Evolutionary conservation across 108 stramenopile species (phyloP).

Genomic region (Fistulifera pelliculosa): DNA sequence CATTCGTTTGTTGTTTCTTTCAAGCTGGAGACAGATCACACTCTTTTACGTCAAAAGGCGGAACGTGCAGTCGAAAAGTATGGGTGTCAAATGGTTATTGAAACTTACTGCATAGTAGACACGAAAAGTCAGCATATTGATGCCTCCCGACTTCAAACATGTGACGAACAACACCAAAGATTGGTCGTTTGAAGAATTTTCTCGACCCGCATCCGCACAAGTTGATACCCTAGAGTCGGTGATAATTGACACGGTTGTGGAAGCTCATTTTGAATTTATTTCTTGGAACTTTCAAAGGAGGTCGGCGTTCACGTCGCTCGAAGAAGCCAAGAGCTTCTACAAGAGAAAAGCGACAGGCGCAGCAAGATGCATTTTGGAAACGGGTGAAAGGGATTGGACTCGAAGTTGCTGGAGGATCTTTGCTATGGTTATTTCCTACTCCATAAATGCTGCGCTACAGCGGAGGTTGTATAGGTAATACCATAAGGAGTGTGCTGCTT

Average conservation of each 20-base stretch:
- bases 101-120: slow-evolving; percentile 81
- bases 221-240: slow-evolving; percentile 46
- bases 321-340: neutral
- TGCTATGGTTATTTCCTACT: neutral
- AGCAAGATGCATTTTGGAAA: neutral
- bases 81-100: slow-evolving; percentile 92
- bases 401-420: neutral
- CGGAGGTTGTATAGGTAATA: neutral
- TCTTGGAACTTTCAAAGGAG: slow-evolving; percentile 14
- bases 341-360: neutral
- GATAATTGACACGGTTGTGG: slow-evolving; percentile 54
- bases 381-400: neutral
- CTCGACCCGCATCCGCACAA: slow-evolving; percentile 13
- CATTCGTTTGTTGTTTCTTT: slow-evolving; percentile 91
- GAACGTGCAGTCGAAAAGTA: slow-evolving; percentile 76
- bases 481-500: no score
- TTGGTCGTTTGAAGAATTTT: slow-evolving; percentile 32
- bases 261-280: slow-evolving; percentile 76
- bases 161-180: slow-evolving; percentile 1
- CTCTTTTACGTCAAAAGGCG: slow-evolving; percentile 83
- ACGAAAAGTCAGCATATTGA: slow-evolving; percentile 70
- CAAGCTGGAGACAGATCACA: slow-evolving; percentile 95
- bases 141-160: slow-evolving; percentile 14
- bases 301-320: neutral
- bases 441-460: neutral